Evolutionary conservation across 1,139 yeast species (phyloP).

Genomic region (Lodderomyces elongisporus): DNA sequence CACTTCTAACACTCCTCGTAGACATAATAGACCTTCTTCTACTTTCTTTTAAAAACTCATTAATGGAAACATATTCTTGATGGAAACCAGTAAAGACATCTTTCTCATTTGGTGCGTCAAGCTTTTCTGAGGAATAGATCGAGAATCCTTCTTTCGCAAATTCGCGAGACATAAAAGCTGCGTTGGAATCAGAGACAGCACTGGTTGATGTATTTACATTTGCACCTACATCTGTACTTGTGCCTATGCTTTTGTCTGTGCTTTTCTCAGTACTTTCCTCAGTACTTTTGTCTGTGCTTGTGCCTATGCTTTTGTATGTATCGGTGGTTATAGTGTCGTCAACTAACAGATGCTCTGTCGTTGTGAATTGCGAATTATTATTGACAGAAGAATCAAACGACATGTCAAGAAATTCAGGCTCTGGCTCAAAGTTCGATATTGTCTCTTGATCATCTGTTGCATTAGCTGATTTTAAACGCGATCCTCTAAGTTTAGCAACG

Average conservation of each 20-base stretch:
- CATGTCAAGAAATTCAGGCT: slow-evolving; percentile 9
- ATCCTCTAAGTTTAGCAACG: too few relatives aligned
- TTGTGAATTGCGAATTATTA: neutral
- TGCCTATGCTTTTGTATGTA: too few relatives aligned
- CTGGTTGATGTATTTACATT: too few relatives aligned
- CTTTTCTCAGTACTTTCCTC: too few relatives aligned
- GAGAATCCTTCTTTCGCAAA: slow-evolving; percentile 7
- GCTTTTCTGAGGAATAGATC: slow-evolving; percentile 7
- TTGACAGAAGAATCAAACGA: neutral
- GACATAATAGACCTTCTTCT: neutral
- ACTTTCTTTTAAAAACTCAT: neutral
- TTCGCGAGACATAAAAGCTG: too few relatives aligned
- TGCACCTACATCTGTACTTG: too few relatives aligned
- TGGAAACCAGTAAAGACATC: too few relatives aligned
- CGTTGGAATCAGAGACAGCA: neutral
- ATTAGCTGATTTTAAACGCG: too few relatives aligned
- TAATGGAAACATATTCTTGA: neutral
- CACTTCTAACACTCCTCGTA: neutral
- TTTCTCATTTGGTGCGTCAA: neutral
- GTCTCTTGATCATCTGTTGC: slow-evolving; percentile 5
- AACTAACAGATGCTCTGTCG: too few relatives aligned
- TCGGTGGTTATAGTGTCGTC: too few relatives aligned
- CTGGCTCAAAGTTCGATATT: slow-evolving; percentile 8
- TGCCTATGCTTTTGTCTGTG: too few relatives aligned
- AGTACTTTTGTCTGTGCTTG: too few relatives aligned